These are phyloP conservation scores for Casuarina cunninghamiana DNA, from an alignment of 306 rosid genomes.

Conservation along the genomic window DNA sequence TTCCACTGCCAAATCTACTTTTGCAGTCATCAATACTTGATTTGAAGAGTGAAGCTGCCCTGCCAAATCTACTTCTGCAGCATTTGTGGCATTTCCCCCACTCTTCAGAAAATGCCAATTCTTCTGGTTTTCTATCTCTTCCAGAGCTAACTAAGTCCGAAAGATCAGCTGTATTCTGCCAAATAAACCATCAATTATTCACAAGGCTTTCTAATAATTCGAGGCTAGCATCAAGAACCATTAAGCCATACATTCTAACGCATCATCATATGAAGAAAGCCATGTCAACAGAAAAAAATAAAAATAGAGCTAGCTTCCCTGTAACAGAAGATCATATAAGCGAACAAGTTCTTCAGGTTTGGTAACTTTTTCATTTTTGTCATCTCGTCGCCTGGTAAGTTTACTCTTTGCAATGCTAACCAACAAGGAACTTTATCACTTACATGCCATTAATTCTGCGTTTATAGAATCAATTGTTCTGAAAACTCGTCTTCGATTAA, in stretches of 20 bases:
- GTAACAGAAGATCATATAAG: slow-evolving; percentile 80
- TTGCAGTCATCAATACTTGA: too few species aligned
- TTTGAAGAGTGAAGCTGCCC: too few species aligned
- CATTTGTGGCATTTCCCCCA: slow-evolving; percentile 16
- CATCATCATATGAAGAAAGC: slow-evolving; percentile 17
- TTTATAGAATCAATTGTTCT: too few species aligned
- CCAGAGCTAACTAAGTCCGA: slow-evolving; percentile 91
- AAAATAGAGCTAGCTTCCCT: slow-evolving; percentile 48
- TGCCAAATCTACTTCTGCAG: too few species aligned
- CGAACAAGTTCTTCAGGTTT: slow-evolving; percentile 99
- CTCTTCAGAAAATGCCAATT: slow-evolving; percentile 67
- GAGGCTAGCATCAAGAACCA: slow-evolving; percentile 10
- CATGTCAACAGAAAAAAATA: slow-evolving; percentile 5
- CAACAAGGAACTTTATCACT: slow-evolving; percentile 32
- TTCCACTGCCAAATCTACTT: too few species aligned
- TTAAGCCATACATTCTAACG: slow-evolving; percentile 10
- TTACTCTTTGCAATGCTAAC: slow-evolving; percentile 87
- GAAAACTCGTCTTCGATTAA: too few species aligned
- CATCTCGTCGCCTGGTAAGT: slow-evolving; percentile 74
- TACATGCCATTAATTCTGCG: too few species aligned
- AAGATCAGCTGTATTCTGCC: slow-evolving; percentile 92
- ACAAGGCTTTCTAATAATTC: slow-evolving; percentile 30
- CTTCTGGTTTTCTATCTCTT: slow-evolving; percentile 79
- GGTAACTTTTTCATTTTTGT: slow-evolving; percentile 88
- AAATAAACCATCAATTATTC: slow-evolving; percentile 20